These are phyloP conservation scores for Fraxinus greggii DNA, from an alignment of 305 asterid genomes.

Conservation along the genomic window DNA sequence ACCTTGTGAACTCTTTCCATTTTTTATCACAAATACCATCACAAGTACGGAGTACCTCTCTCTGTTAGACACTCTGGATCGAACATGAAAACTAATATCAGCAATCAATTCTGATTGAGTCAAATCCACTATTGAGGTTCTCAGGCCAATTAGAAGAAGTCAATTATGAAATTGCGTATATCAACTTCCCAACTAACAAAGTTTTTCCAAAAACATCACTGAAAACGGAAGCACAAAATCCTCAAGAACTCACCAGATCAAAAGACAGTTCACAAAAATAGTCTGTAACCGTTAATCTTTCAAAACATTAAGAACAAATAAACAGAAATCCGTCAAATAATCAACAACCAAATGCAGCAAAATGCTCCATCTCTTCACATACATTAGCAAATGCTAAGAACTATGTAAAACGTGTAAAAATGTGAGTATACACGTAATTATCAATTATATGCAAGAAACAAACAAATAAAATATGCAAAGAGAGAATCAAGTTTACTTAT, in stretches of 20 bases:
- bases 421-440: not conserved
- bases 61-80: conserved; percentile 29
- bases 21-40: conserved; percentile 49
- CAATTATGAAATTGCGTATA: not conserved
- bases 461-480: not conserved
- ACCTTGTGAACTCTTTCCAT: conserved; percentile 72
- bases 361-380: not conserved
- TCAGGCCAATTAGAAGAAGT: not conserved
- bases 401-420: not conserved
- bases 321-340: not conserved
- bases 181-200: not conserved
- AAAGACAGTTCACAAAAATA: not conserved
- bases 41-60: conserved; percentile 31
- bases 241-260: not conserved
- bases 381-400: not conserved
- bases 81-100: conserved; percentile 16
- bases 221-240: not conserved
- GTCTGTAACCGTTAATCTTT: not conserved
- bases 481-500: conserved; percentile 37
- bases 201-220: not conserved
- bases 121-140: conserved; percentile 12
- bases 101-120: conserved; percentile 17
- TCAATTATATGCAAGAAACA: not conserved
- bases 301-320: not conserved
- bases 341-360: not conserved